These are phyloP conservation scores for Annona squamosa DNA, from an alignment of 164 flowering plant species.

Conservation along the genomic window DNA sequence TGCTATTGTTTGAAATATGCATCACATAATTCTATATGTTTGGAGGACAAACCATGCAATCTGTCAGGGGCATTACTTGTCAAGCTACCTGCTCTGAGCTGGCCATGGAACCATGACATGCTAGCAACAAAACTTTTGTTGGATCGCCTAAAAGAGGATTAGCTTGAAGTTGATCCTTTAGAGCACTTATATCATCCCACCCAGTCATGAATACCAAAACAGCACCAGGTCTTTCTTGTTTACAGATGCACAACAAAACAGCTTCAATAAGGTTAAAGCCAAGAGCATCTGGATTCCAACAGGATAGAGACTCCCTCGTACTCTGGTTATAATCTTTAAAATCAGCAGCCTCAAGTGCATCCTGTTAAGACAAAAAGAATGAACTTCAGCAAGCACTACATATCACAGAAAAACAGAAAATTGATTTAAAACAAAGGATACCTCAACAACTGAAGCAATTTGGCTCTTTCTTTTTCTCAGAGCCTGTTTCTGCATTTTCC, in stretches of 20 bases:
- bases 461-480: conserved; percentile 86
- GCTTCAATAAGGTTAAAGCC: conserved; percentile 88
- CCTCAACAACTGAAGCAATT: conserved; percentile 88
- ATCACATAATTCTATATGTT: not conserved
- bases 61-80: not conserved
- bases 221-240: conserved; percentile 78
- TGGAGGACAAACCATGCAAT: conserved; percentile 1
- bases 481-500: conserved; percentile 83
- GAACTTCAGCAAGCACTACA: conserved; percentile 1
- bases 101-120: conserved; percentile 98
- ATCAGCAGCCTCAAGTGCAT: conserved; percentile 64
- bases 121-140: conserved; percentile 63
- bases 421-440: conserved; percentile 17
- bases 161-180: conserved; percentile 77
- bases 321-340: conserved; percentile 45
- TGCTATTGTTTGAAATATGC: not conserved
- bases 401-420: not conserved
- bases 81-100: conserved; percentile 83
- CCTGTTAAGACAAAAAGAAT: conserved; percentile 34
- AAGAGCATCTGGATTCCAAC: conserved; percentile 93
- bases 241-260: conserved; percentile 68
- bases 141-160: conserved; percentile 80
- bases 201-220: conserved; percentile 96
- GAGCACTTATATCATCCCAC: conserved; percentile 94
- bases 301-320: conserved; percentile 67